Evolutionary conservation across 2,329 filamentous ascomycete species (phyloP).

Genomic region (Taxawa tesnikishii): DNA sequence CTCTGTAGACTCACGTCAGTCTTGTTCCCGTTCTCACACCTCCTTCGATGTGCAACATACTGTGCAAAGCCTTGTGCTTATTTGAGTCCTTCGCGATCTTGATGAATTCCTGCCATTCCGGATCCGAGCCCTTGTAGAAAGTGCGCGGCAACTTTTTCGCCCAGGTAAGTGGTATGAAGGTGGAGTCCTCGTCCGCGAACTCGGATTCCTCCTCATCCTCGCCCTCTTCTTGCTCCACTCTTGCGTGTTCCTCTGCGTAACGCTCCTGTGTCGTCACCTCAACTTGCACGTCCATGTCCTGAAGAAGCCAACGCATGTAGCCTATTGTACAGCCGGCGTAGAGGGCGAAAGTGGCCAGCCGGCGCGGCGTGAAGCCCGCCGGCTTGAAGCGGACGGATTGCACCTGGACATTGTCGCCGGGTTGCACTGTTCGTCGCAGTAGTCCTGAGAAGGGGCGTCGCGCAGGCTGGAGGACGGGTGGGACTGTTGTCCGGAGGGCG

Average conservation of each 20-base stretch:
- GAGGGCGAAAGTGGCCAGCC: conserved; percentile 11
- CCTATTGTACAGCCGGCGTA: conserved; percentile 12
- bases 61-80: conserved; percentile 25
- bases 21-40: too few relatives aligned
- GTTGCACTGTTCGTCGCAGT: not conserved
- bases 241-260: conserved; percentile 9
- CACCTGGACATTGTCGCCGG: too few relatives aligned
- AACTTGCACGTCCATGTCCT: conserved; percentile 15
- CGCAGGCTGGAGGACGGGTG: not conserved
- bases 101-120: conserved; percentile 40
- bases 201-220: conserved; percentile 20
- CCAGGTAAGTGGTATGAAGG: conserved; percentile 38
- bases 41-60: too few relatives aligned
- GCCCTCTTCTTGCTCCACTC: conserved; percentile 15
- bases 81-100: conserved; percentile 30
- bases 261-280: conserved; percentile 16
- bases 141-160: conserved; percentile 26
- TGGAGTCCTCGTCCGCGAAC: conserved; percentile 21
- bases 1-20: conserved; percentile 10
- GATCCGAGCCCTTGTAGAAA: conserved; percentile 39
- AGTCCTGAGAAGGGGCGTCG: not conserved
- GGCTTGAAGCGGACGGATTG: conserved; percentile 28
- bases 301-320: conserved; percentile 13
- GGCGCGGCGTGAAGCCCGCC: conserved; percentile 21
- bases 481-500: not conserved